Evolutionary conservation across 768 basidiomycete species (phyloP).

Genomic region (Lepiota subincarnata): DNA sequence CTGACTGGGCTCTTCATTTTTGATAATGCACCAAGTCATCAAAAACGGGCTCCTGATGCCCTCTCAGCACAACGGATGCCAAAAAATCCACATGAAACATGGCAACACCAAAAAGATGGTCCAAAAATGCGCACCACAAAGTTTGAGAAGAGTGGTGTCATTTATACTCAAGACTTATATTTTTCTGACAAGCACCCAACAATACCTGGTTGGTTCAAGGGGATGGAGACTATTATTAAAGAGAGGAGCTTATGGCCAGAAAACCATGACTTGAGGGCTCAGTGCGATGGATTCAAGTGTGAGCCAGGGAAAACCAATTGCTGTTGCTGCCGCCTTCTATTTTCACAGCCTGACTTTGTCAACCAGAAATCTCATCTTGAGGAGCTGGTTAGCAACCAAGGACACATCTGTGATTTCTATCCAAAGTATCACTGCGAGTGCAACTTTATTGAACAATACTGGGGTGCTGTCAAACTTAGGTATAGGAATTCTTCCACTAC

Average conservation of each 20-base stretch:
- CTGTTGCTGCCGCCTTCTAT: constrained; percentile 23
- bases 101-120: constrained; percentile 15
- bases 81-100: constrained; percentile 16
- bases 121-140: constrained; percentile 14
- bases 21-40: constrained; percentile 21
- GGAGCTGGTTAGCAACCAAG: constrained; percentile 12
- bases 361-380: constrained; percentile 18
- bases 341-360: constrained; percentile 18
- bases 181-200: constrained; percentile 25
- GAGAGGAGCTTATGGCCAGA: constrained; percentile 21
- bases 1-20: constrained; percentile 7
- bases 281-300: constrained; percentile 30
- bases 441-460: constrained; percentile 41
- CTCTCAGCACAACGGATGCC: constrained; percentile 18
- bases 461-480: constrained; percentile 30
- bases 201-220: constrained; percentile 31
- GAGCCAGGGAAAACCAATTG: constrained; percentile 18
- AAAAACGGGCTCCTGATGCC: constrained; percentile 17
- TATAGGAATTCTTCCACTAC: no score
- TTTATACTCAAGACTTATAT: constrained; percentile 25
- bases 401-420: constrained; percentile 22
- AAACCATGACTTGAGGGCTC: constrained; percentile 15
- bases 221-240: constrained; percentile 30
- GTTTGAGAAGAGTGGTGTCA: constrained; percentile 5
- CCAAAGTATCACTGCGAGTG: constrained; percentile 33